Conservation (phyloP, 768 basidiomycete genomes). For the Suillus lakei region DNA sequence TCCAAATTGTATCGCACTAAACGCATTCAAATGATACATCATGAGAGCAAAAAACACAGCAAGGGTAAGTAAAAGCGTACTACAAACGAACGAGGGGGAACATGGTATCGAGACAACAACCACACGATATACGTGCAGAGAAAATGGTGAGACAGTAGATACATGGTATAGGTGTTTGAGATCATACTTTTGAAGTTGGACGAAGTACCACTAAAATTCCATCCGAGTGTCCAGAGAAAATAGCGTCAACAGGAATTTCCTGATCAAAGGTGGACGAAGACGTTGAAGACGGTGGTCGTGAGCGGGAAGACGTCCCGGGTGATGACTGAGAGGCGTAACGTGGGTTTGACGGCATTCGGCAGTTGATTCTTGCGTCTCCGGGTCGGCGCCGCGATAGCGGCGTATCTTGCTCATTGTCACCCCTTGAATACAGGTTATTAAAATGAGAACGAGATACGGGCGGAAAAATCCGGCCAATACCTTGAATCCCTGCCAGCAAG, state of each 20-base stretch:
- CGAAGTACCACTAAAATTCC: constrained; percentile 82
- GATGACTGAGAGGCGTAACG: constrained; percentile 9
- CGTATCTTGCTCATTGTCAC: constrained; percentile 30
- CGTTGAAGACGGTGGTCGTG: constrained; percentile 16
- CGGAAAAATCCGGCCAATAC: constrained; percentile 26
- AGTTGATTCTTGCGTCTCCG: constrained; percentile 19
- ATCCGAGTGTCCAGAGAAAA: constrained; percentile 86
- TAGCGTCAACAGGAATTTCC: constrained; percentile 71
- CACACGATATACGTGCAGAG: background rate
- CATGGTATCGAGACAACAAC: background rate
- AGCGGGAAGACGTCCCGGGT: constrained; percentile 6
- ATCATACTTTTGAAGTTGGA: constrained; percentile 36
- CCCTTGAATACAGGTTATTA: constrained; percentile 20
- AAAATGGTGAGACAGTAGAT: background rate
- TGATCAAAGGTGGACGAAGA: constrained; percentile 15
- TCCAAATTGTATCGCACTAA: background rate
- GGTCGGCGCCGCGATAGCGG: constrained; percentile 34
- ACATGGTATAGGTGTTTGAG: background rate
- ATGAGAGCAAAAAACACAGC: background rate
- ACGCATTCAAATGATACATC: background rate
- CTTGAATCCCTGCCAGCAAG: constrained; percentile 65
- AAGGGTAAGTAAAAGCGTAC: background rate
- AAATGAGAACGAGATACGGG: background rate
- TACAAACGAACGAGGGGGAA: background rate
- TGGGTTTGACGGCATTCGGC: constrained; percentile 19